Evolutionary conservation across 108 stramenopile genomes (phyloP), one percentile per base, ranked within the genome.

Genomic region (Epithemia pelagica): DNA sequence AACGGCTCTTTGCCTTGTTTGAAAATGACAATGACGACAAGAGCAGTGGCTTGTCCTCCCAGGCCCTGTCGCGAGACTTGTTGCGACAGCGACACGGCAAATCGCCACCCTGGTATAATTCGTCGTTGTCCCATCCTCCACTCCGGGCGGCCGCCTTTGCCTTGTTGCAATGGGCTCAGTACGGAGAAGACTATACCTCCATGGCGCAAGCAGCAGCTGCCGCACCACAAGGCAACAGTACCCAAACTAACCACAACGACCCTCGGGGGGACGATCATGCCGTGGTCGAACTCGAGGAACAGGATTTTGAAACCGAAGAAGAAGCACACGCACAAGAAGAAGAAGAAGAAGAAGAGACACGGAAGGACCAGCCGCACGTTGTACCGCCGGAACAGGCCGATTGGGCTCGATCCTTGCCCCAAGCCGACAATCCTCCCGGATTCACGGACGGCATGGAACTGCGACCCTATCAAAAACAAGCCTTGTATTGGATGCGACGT

Each of bases 81-180:
- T 52, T 52, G 26, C 2, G 19, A 2, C 32, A 24, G 20, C 1
- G 2, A 19, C 15, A 29, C 27, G 7, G 22, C 1, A 63, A 63
- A 32, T 5, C 37, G 37, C 37, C 37, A 5, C 5, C 5, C 5
- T 10, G 37, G 37, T 10, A 5, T 10, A 15, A 46, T 10, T 26
- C 56, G 21, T 26, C 56, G 21, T 8, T 19, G 22, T 7, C 56
- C 7, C 56, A 19, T 19, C 18, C 18, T 58, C 53, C 27, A 2
- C 1, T 75, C 61, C 61, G 58, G 20, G 62, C 71, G 29, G 84
- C 84, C 7, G 92, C 89, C 27, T 89, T 87, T 82, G 75, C 29
- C 22, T 60, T 94, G 32, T 66, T 94, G 71, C 88, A 90, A 60
- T 94, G 88, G 87, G 89, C 88, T 0, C 82, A 94, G 56, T 74